Conservation (phyloP, 192 early-diverging fungal species). For the Entomortierella beljakovae region DNA sequence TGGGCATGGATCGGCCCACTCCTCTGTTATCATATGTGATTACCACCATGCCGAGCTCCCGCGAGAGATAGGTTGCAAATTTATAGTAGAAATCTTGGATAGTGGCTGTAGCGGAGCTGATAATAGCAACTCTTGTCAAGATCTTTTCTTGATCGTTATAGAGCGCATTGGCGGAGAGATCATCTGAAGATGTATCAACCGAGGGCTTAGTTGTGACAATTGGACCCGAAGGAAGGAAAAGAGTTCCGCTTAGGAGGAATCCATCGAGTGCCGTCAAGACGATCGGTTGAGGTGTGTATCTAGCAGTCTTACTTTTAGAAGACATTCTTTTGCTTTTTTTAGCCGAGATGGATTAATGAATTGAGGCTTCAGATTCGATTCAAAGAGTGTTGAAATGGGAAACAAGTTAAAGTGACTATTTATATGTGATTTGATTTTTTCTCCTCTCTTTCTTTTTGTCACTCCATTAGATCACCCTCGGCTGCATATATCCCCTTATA, state of each 20-base stretch:
- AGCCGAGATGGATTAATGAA: not conserved
- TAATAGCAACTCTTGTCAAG: constrained; percentile 43
- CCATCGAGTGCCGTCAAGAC: constrained; percentile 47
- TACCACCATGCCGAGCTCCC: constrained; percentile 49
- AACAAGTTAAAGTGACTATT: no score
- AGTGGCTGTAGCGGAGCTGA: constrained; percentile 45
- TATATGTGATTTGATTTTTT: no score
- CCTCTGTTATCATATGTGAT: constrained; percentile 47
- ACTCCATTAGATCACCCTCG: no score
- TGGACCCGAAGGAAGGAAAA: constrained; percentile 32
- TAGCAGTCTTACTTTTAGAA: constrained; percentile 8
- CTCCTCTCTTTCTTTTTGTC: no score
- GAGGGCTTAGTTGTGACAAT: constrained; percentile 15
- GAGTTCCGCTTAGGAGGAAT: constrained; percentile 36
- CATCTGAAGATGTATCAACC: not conserved
- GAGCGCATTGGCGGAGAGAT: constrained; percentile 25
- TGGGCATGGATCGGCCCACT: constrained; percentile 48
- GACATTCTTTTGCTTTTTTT: not conserved
- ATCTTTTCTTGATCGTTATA: constrained; percentile 15
- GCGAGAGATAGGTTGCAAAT: constrained; percentile 45
- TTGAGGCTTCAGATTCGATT: not conserved
- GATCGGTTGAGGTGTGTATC: constrained; percentile 46
- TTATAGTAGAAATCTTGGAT: constrained; percentile 52
- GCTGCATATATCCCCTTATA: no score
- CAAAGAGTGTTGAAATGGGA: no score